Evolutionary conservation across 176 grass and related monocot genomes (phyloP).

Genomic region (Luzula sylvatica): DNA sequence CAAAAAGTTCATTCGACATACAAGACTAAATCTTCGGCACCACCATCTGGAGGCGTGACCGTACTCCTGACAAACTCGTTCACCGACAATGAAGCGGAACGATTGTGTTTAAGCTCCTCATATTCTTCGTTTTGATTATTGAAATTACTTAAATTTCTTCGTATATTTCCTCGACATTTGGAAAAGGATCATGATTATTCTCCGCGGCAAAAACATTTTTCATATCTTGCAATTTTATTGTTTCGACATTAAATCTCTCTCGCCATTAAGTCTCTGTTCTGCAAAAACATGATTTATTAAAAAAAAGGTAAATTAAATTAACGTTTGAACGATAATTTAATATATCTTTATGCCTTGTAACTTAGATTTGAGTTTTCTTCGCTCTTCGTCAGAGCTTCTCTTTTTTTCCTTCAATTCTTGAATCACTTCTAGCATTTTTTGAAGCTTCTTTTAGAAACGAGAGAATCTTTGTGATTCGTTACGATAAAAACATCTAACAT

Average conservation of each 20-base stretch:
- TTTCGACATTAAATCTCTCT: conserved; percentile 36
- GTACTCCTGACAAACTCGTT: too few species aligned
- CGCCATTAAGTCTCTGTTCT: conserved; percentile 33
- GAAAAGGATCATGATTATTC: conserved; percentile 25
- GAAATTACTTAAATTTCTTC: conserved; percentile 60
- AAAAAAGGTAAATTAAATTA: too few species aligned
- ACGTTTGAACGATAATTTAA: too few species aligned
- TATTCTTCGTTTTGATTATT: conserved; percentile 33
- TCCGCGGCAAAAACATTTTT: conserved; percentile 43
- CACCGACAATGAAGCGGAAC: too few species aligned
- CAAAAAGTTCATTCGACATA: too few species aligned
- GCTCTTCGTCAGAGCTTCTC: conserved; percentile 20
- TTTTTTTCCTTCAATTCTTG: conserved; percentile 23
- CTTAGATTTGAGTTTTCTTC: conserved; percentile 17
- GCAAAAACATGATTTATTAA: too few species aligned
- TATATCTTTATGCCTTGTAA: conserved; percentile 53
- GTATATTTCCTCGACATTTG: conserved; percentile 53
- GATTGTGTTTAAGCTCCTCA: conserved; percentile 43
- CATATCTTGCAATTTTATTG: conserved; percentile 37
- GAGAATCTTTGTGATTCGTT: conserved; percentile 56
- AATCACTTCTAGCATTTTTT: conserved; percentile 30
- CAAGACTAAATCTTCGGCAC: too few species aligned
- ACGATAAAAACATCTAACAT: conserved; percentile 86
- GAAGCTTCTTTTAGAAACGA: conserved; percentile 37
- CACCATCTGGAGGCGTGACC: too few species aligned